phyloP scores from a whole-genome alignment of 331 rosid genomes.

The Rhamnella rubrinervis region DNA sequence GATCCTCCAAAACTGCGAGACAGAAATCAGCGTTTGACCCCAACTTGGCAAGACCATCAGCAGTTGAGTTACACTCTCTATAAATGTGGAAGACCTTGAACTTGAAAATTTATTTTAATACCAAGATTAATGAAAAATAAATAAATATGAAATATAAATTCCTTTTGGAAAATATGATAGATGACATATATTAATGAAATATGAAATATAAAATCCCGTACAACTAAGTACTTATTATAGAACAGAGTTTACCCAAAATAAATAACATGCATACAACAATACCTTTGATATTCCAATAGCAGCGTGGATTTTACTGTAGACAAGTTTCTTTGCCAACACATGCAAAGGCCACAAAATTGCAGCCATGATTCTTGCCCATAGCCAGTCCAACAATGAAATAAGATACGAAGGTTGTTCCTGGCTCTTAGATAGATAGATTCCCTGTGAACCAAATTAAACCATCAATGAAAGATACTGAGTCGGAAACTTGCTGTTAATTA shows the following conservation, averaged over 20 bases:
- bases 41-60: too few species aligned
- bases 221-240: neutral
- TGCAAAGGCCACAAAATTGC: slow-evolving; percentile 74
- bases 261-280: neutral
- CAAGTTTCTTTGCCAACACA: slow-evolving; percentile 68
- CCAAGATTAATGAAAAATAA: too few species aligned
- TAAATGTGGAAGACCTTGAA: too few species aligned
- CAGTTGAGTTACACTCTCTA: too few species aligned
- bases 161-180: too few species aligned
- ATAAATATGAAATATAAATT: too few species aligned
- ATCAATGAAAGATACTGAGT: slow-evolving; percentile 19
- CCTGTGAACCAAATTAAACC: slow-evolving; percentile 49
- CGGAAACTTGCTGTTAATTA: neutral
- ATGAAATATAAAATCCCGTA: too few species aligned
- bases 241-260: neutral
- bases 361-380: slow-evolving; percentile 75
- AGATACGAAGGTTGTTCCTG: slow-evolving; percentile 55
- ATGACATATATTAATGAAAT: too few species aligned
- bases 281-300: slow-evolving; percentile 56
- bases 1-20: too few species aligned
- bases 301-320: slow-evolving; percentile 77
- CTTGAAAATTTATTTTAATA: too few species aligned
- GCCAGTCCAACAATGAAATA: slow-evolving; percentile 61
- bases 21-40: too few species aligned
- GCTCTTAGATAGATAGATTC: slow-evolving; percentile 63